Conservation (phyloP, 257 asterid genomes). For the Fraxinus quadrangulata region DNA sequence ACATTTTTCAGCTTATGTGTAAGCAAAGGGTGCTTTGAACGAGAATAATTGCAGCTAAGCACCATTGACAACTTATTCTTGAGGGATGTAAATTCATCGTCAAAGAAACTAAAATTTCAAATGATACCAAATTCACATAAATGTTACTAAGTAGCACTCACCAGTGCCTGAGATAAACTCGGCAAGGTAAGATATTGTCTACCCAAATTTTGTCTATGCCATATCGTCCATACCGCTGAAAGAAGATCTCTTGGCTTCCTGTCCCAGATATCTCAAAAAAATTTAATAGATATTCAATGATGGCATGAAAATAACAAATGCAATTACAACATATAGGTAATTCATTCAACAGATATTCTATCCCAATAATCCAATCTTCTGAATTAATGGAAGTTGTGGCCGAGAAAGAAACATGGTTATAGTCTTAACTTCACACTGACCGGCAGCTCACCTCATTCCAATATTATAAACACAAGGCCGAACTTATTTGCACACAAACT, state of each 20-base stretch:
- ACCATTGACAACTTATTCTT: neutral
- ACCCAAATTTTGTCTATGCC: constrained; percentile 76
- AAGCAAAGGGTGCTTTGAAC: neutral
- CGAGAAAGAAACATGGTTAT: neutral
- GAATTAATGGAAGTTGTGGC: constrained; percentile 2
- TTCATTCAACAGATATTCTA: neutral
- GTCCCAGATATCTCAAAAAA: constrained; percentile 29
- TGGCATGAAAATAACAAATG: constrained; percentile 5
- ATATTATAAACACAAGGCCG: neutral
- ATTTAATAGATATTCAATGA: constrained; percentile 16
- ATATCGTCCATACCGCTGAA: constrained; percentile 59
- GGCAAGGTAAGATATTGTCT: constrained; percentile 90
- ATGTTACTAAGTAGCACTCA: constrained; percentile 36
- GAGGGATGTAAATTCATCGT: neutral
- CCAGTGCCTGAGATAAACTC: constrained; percentile 94
- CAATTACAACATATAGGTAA: neutral
- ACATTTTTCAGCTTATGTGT: constrained; percentile 21
- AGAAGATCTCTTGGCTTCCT: constrained; percentile 66
- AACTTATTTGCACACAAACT: neutral
- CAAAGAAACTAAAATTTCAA: neutral
- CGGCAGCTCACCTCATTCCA: neutral
- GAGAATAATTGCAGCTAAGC: neutral
- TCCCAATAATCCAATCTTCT: neutral
- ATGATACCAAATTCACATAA: neutral
- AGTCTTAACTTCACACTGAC: neutral